These are phyloP conservation scores for Mycena rebaudengoi DNA, from an alignment of 768 basidiomycete genomes.

Conservation along the genomic window DNA sequence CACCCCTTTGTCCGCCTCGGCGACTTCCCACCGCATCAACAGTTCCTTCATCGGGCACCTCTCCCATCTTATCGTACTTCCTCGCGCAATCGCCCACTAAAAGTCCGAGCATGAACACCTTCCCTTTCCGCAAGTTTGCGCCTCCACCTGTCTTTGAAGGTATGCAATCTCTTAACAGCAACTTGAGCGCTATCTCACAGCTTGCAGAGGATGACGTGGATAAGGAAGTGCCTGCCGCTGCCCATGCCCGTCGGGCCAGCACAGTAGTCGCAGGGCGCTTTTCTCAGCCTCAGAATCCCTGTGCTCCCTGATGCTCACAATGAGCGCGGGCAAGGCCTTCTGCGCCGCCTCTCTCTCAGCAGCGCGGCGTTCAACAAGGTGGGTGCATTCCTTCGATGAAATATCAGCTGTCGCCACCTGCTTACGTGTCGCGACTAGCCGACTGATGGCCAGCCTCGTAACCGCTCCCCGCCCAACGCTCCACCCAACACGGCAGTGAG, in stretches of 20 bases:
- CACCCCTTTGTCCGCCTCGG: constrained; percentile 59
- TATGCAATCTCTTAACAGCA: constrained; percentile 34
- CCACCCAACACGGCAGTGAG: constrained; percentile 64
- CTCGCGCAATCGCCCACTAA: constrained; percentile 70
- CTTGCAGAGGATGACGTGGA: constrained; percentile 48
- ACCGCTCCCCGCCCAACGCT: constrained; percentile 48
- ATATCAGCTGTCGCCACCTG: not conserved
- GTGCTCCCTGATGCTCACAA: constrained; percentile 57
- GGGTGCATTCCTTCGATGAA: constrained; percentile 33
- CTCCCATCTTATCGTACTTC: constrained; percentile 79
- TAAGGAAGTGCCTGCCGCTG: constrained; percentile 50
- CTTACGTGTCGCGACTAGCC: constrained; percentile 25
- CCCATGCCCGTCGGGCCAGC: constrained; percentile 71
- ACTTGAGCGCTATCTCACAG: not conserved
- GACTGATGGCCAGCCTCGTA: constrained; percentile 37
- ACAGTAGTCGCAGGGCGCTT: constrained; percentile 63
- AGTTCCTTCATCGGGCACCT: constrained; percentile 65
- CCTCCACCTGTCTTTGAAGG: constrained; percentile 71
- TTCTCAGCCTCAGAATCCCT: constrained; percentile 50
- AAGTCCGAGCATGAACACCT: constrained; percentile 56
- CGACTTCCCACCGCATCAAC: constrained; percentile 51
- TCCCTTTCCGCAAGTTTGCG: constrained; percentile 71
- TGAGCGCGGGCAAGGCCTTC: constrained; percentile 75
- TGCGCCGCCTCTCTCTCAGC: constrained; percentile 80
- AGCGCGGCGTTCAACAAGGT: constrained; percentile 65